Evolutionary conservation across 768 basidiomycete genomes (phyloP).

Genomic region (Kwoniella mangroviensis): DNA sequence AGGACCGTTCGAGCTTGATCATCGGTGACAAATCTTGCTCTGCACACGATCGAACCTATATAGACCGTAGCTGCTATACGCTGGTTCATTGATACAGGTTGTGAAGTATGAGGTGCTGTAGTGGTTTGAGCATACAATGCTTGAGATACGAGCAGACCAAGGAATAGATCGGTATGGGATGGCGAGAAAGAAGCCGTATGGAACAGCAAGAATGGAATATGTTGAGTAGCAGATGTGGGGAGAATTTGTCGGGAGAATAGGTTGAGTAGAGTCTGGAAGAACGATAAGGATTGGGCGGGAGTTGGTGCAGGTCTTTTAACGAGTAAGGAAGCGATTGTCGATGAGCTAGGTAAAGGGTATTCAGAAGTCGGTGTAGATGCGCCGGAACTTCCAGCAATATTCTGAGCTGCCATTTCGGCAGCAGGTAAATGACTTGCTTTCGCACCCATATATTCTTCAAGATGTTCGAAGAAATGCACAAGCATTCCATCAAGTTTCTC

Average conservation of each 20-base stretch:
- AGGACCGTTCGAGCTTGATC: slow-evolving; percentile 75
- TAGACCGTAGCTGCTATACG: slow-evolving; percentile 93
- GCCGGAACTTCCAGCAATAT: slow-evolving; percentile 34
- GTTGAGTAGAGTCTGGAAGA: slow-evolving; percentile 84
- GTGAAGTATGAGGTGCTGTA: slow-evolving; percentile 46
- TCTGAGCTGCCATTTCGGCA: slow-evolving; percentile 41
- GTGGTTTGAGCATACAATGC: slow-evolving; percentile 71
- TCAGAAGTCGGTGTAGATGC: slow-evolving; percentile 45
- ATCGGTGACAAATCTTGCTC: slow-evolving; percentile 81
- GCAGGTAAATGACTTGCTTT: slow-evolving; percentile 26
- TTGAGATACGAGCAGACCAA: slow-evolving; percentile 89
- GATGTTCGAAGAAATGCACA: slow-evolving; percentile 81
- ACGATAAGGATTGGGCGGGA: slow-evolving; percentile 61
- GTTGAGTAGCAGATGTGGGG: slow-evolving; percentile 93
- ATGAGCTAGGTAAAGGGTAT: slow-evolving; percentile 31
- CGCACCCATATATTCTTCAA: slow-evolving; percentile 62
- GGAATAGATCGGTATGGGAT: slow-evolving; percentile 88
- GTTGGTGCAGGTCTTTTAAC: slow-evolving; percentile 58
- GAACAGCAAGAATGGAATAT: slow-evolving; percentile 96
- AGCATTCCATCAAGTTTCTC: slow-evolving; percentile 89
- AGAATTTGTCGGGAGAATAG: slow-evolving; percentile 94
- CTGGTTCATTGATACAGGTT: slow-evolving; percentile 63
- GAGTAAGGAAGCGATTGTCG: slow-evolving; percentile 28
- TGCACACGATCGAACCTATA: slow-evolving; percentile 86
- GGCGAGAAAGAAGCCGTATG: slow-evolving; percentile 90